Evolutionary conservation across 768 basidiomycete species (phyloP), one percentile per base, ranked within the genome.

Genomic region (Nevesoporus exiguus): DNA sequence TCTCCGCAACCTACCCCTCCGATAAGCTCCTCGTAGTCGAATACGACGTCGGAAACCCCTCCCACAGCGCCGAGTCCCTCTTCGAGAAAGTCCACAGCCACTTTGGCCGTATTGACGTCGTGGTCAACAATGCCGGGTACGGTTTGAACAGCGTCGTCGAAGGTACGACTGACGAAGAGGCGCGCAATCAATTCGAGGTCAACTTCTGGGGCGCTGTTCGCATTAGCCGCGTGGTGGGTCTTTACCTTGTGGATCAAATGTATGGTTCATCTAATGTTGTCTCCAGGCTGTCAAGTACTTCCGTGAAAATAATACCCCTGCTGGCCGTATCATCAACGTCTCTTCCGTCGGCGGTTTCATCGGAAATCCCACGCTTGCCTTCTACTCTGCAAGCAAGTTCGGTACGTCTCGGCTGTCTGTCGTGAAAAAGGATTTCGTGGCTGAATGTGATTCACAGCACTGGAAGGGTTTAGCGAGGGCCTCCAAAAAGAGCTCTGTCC

Each of bases 101-200:
- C 40, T 73, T 73, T 56, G 67, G 67, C 13, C 63, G 67, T 5
- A 27, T 73, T 14, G 71, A 73, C 39, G 61, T 70, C 29, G 66
- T 74, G 14, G 63, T 66, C 48, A 73, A 71, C 59, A 74, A 74
- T 15, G 73, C 71, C 0, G 71, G 58, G 7, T 62, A 60, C 30
- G 62, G 45, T 2, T n/a, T 62, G 27, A 49, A 52, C 14, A 54
- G 61, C 9, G 66, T 73, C 39, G 60, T 69, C 11, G 71, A 72
- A 44, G 47, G 47, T 10, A 59, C 60, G 11, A 59, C 49, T 9
- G 66, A 71, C 17, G 63, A 60, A 34, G 62, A 61, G 8, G 70
- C 64, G 0, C 66, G 69, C 3, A 24, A 43, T 42, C 57, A 66
- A 46, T 67, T 73, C 33, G 70, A 71, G 8, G 65, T 67, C 1